phyloP scores from a whole-genome alignment of 805 yeast species.

The Candida sphagnicola region DNA sequence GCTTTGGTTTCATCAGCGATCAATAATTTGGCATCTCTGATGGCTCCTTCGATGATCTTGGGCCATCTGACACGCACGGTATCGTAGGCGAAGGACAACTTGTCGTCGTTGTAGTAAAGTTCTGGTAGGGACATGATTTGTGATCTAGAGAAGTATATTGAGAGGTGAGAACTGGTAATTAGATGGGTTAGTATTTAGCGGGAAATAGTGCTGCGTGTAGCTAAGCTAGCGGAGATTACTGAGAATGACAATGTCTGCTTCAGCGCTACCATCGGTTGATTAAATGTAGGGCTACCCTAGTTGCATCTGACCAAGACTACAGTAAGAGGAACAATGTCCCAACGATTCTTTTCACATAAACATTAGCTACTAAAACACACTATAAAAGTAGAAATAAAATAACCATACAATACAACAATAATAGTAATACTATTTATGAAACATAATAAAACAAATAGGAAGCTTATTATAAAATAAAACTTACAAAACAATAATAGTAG shows the following conservation, averaged over 20 bases:
- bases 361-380: slow-evolving; percentile 5
- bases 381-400: slow-evolving; percentile 4
- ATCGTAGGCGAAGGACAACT: slow-evolving; percentile 73
- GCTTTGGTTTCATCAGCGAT: slow-evolving; percentile 35
- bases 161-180: no score
- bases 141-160: no score
- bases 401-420: slow-evolving; percentile 4
- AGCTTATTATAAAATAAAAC: not conserved
- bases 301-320: no score
- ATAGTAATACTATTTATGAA: slow-evolving; percentile 1
- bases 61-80: slow-evolving; percentile 89
- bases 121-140: slow-evolving; percentile 29
- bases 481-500: not conserved
- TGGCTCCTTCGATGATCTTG: slow-evolving; percentile 62
- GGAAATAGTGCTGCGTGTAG: no score
- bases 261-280: no score
- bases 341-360: slow-evolving; percentile 3
- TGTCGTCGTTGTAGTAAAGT: slow-evolving; percentile 62
- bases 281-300: no score
- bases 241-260: no score
- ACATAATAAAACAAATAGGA: slow-evolving; percentile 1
- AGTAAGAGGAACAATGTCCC: no score
- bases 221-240: no score
- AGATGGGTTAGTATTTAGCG: no score
- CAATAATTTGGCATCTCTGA: slow-evolving; percentile 55